Conservation (phyloP, 176 grass and related monocot genomes). For the Canna indica region DNA sequence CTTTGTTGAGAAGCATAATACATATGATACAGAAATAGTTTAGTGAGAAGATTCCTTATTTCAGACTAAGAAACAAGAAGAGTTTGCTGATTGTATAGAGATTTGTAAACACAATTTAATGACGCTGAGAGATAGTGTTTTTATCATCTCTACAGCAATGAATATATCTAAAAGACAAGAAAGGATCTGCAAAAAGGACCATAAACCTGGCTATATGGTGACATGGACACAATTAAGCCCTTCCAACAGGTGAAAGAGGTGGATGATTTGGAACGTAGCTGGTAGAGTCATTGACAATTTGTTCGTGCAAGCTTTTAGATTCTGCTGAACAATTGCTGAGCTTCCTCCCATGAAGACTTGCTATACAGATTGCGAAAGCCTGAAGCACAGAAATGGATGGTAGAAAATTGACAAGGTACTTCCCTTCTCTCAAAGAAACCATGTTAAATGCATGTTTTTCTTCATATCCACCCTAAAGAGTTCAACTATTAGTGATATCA, state of each 20-base stretch:
- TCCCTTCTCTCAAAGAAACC: slow-evolving; percentile 72
- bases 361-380: slow-evolving; percentile 75
- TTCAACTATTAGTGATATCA: background rate
- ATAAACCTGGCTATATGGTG: background rate
- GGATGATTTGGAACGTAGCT: slow-evolving; percentile 54
- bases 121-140: background rate
- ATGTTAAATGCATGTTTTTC: slow-evolving; percentile 66
- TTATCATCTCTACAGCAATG: background rate
- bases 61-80: background rate
- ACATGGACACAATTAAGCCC: background rate
- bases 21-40: too few relatives aligned
- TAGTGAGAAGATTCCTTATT: too few relatives aligned
- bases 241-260: slow-evolving; percentile 8
- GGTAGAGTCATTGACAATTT: slow-evolving; percentile 18
- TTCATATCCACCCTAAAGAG: slow-evolving; percentile 37
- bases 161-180: background rate
- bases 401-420: slow-evolving; percentile 59
- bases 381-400: slow-evolving; percentile 65
- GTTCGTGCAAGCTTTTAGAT: slow-evolving; percentile 16
- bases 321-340: slow-evolving; percentile 30
- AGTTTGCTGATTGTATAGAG: background rate
- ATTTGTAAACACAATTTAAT: too few relatives aligned
- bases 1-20: too few relatives aligned
- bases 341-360: slow-evolving; percentile 51
- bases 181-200: background rate